Percentiles rank a stretch among this genome's conserved stretches.
These are phyloP conservation scores for Eutypa lata DNA, from an alignment of 2,329 filamentous ascomycete genomes.

Conservation along the genomic window DNA sequence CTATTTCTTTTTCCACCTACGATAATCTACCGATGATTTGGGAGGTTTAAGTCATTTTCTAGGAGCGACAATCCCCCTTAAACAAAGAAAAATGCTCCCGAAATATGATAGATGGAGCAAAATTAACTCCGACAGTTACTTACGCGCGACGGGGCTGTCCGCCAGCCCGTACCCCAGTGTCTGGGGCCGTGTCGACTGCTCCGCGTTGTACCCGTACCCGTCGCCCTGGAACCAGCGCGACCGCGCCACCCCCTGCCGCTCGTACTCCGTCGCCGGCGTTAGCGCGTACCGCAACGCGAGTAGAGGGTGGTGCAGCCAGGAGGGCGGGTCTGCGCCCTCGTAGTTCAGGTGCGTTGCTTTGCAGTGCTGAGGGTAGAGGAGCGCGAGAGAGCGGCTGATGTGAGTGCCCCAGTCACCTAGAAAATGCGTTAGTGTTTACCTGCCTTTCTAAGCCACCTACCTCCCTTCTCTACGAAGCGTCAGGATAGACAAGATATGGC, in stretches of 20 bases:
- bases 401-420: constrained; percentile 67
- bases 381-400: constrained; percentile 60
- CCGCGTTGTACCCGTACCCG: constrained; percentile 55
- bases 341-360: constrained; percentile 62
- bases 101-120: too few species aligned
- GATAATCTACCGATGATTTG: too few species aligned
- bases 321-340: constrained; percentile 44
- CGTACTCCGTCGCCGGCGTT: constrained; percentile 48
- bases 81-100: too few species aligned
- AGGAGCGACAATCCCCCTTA: too few species aligned
- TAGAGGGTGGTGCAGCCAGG: constrained; percentile 48
- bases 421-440: neutral
- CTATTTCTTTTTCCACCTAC: too few species aligned
- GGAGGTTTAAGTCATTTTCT: too few species aligned
- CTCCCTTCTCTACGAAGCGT: too few species aligned
- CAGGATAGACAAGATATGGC: too few species aligned
- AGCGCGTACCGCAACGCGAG: constrained; percentile 55
- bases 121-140: too few species aligned
- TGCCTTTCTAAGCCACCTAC: too few species aligned
- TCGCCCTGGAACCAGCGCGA: constrained; percentile 55
- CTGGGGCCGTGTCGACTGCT: constrained; percentile 67
- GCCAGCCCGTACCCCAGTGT: constrained; percentile 68
- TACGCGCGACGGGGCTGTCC: constrained; percentile 66
- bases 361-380: constrained; percentile 54
- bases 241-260: constrained; percentile 50